Percentiles rank a stretch among this genome's conserved stretches.
Conservation (phyloP, 192 early-diverging fungal genomes). For the Funneliformis mosseae region DNA sequence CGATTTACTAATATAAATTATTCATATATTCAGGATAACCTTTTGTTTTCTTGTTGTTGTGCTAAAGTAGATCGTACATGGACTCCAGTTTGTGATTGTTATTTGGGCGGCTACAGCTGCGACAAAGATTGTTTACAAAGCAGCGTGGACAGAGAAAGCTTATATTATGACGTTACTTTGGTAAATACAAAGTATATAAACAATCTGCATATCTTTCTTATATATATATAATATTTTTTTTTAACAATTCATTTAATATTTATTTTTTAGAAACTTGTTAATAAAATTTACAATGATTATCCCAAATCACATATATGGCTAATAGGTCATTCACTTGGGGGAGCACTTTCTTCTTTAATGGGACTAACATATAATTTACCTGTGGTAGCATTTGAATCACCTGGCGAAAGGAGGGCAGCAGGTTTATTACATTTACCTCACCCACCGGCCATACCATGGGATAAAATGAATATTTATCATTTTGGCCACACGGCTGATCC, state of each 20-base stretch:
- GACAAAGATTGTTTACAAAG: conserved; percentile 63
- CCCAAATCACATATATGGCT: conserved; percentile 75
- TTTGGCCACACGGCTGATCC: conserved; percentile 91
- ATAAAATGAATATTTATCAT: conserved; percentile 84
- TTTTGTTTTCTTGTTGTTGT: conserved; percentile 97
- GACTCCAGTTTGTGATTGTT: conserved; percentile 86
- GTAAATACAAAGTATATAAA: conserved; percentile 41
- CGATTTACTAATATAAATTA: not conserved
- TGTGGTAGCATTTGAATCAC: conserved; percentile 78
- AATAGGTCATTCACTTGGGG: conserved; percentile 88
- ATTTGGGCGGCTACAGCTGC: conserved; percentile 58
- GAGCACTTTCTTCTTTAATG: conserved; percentile 70
- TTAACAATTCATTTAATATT: conserved; percentile 30
- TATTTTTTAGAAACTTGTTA: conserved; percentile 65
- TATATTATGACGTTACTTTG: conserved; percentile 70
- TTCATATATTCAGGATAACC: conserved; percentile 69
- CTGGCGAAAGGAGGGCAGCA: conserved; percentile 82
- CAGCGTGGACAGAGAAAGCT: conserved; percentile 58
- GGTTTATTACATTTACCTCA: conserved; percentile 75
- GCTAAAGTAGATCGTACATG: conserved; percentile 80
- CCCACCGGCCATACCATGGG: conserved; percentile 55
- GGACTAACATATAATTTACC: conserved; percentile 86
- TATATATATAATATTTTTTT: conserved; percentile 20
- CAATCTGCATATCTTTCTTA: not conserved
- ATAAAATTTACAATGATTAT: conserved; percentile 65